Percentiles rank a stretch among this genome's conserved stretches.
These are phyloP conservation scores for Solanum dulcamara DNA, from an alignment of 257 asterid genomes.

Conservation along the genomic window DNA sequence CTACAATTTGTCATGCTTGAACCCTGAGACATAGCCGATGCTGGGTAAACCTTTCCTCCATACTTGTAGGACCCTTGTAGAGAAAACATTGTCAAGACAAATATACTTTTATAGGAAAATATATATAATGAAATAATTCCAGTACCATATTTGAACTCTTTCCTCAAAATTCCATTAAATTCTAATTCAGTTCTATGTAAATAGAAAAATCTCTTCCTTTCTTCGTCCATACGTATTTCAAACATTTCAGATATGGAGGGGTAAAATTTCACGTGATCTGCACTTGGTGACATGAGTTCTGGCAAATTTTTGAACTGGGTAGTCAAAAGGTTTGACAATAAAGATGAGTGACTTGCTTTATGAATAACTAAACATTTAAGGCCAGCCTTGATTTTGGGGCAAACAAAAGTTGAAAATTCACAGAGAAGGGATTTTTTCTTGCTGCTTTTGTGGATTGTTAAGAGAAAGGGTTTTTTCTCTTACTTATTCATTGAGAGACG, in stretches of 20 bases:
- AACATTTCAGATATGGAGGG: background rate
- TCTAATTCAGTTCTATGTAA: background rate
- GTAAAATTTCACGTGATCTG: background rate
- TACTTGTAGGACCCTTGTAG: slow-evolving; percentile 66
- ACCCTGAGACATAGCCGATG: slow-evolving; percentile 62
- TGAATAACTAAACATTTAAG: background rate
- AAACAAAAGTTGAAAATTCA: background rate
- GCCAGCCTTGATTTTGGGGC: background rate
- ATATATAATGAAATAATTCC: background rate
- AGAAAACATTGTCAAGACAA: background rate
- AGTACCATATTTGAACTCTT: background rate
- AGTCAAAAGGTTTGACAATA: background rate
- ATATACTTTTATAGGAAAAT: background rate
- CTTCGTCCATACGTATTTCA: background rate
- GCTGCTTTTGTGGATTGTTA: background rate
- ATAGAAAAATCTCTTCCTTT: background rate
- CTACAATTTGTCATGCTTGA: slow-evolving; percentile 66
- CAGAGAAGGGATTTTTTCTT: background rate
- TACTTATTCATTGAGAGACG: background rate
- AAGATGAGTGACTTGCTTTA: background rate
- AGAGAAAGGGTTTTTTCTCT: background rate
- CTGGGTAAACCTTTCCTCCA: slow-evolving; percentile 48
- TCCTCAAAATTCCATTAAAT: background rate
- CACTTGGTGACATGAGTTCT: background rate
- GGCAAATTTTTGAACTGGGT: background rate